phyloP scores from a whole-genome alignment of 2,329 filamentous ascomycete species.

The Paracoccidioides brasiliensis region DNA sequence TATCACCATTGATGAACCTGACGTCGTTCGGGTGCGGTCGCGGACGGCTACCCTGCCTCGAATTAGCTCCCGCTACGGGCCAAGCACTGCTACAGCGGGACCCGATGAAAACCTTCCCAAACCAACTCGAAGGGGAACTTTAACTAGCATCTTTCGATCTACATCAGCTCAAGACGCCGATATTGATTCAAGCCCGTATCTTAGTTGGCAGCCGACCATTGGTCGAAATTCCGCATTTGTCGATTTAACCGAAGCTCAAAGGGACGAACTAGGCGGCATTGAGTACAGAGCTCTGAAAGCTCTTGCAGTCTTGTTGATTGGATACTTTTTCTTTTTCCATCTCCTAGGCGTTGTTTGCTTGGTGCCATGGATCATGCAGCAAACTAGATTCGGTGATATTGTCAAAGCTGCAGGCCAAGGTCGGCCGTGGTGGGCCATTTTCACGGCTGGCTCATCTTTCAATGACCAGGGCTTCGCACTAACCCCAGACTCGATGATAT shows the following conservation, averaged over 20 bases:
- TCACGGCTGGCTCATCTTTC: conserved; percentile 75
- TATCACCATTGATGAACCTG: conserved; percentile 37
- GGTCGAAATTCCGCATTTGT: conserved; percentile 88
- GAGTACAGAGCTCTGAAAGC: conserved; percentile 90
- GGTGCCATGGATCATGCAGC: conserved; percentile 65
- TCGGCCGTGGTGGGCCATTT: conserved; percentile 81
- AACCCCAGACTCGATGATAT: conserved; percentile 86
- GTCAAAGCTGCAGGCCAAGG: conserved; percentile 51
- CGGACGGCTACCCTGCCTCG: conserved; percentile 27
- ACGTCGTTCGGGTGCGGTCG: conserved; percentile 23
- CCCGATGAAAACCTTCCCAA: conserved; percentile 13
- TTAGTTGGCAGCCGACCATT: conserved; percentile 87
- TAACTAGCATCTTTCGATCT: conserved; percentile 23
- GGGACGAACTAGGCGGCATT: conserved; percentile 89
- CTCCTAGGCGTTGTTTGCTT: conserved; percentile 60
- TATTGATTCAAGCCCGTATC: conserved; percentile 59
- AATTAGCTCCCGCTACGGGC: conserved; percentile 19
- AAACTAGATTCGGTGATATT: conserved; percentile 48
- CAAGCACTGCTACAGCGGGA: conserved; percentile 20
- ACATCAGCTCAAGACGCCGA: conserved; percentile 23
- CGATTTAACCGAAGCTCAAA: conserved; percentile 74
- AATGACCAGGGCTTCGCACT: conserved; percentile 91
- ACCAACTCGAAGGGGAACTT: conserved; percentile 18
- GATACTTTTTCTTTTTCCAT: conserved; percentile 76
- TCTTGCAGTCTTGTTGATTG: conserved; percentile 60